Conservation (phyloP, 2,329 filamentous ascomycete species). For the Trichophyton verrucosum region DNA sequence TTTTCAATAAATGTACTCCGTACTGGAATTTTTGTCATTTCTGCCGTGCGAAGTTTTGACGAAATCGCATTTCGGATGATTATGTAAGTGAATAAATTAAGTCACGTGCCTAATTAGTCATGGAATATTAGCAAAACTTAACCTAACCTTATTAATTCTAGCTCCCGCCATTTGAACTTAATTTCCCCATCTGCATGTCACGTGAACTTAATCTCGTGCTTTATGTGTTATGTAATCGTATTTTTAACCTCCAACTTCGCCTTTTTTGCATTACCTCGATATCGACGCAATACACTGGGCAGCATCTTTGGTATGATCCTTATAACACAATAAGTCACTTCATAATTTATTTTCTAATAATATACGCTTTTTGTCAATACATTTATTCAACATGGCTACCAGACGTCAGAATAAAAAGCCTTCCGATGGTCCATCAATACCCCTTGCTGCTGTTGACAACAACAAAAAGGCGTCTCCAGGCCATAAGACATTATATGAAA, state of each 20-base stretch:
- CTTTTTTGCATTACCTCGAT: no score
- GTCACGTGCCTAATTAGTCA: neutral
- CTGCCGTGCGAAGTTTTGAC: no score
- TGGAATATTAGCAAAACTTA: neutral
- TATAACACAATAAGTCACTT: no score
- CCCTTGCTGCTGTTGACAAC: conserved; percentile 21
- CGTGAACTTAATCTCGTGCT: neutral
- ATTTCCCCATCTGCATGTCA: neutral
- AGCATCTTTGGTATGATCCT: no score
- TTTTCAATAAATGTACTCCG: neutral
- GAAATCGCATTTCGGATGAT: no score
- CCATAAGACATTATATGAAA: conserved; percentile 32
- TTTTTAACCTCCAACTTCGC: neutral
- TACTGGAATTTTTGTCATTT: no score
- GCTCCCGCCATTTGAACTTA: neutral
- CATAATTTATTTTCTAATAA: no score
- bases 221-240: neutral
- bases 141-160: neutral
- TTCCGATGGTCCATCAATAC: conserved; percentile 22
- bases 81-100: neutral
- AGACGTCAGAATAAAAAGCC: conserved; percentile 6
- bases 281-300: no score
- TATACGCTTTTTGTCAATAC: neutral
- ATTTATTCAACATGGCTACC: neutral
- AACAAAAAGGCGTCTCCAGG: conserved; percentile 12